Conservation (phyloP, 2,329 filamentous ascomycete species). For the Diaporthe humulicola region DNA sequence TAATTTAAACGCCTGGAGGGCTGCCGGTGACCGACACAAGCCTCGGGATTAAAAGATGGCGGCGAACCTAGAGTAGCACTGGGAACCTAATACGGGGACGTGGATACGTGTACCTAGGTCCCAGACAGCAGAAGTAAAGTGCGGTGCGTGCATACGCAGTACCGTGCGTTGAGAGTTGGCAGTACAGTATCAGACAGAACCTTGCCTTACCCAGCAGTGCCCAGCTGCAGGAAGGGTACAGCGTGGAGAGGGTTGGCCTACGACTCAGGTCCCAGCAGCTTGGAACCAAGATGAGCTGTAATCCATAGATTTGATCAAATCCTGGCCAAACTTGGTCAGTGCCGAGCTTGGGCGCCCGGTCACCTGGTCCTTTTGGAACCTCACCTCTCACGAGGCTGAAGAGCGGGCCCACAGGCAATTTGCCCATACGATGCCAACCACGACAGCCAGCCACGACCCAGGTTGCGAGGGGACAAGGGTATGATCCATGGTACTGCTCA, state of each 20-base stretch:
- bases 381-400: constrained; percentile 32
- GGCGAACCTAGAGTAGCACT: neutral
- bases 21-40: constrained; percentile 20
- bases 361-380: neutral
- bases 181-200: neutral
- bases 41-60: neutral
- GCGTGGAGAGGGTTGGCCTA: neutral
- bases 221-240: constrained; percentile 23
- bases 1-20: neutral
- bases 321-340: constrained; percentile 13
- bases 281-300: constrained; percentile 33
- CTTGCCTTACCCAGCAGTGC: constrained; percentile 18
- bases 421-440: constrained; percentile 25
- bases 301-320: neutral
- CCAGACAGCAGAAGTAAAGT: neutral
- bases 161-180: constrained; percentile 7
- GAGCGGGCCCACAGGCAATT: constrained; percentile 30
- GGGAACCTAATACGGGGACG: constrained; percentile 19
- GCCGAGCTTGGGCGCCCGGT: constrained; percentile 13
- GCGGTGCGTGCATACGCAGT: constrained; percentile 15
- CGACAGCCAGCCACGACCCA: constrained; percentile 17
- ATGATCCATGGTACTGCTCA: constrained; percentile 25
- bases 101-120: neutral
- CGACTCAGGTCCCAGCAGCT: constrained; percentile 33
- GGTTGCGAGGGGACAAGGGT: constrained; percentile 12